Evolutionary conservation across 2,329 filamentous ascomycete species (phyloP).

Genomic region (Penicillium decumbens): DNA sequence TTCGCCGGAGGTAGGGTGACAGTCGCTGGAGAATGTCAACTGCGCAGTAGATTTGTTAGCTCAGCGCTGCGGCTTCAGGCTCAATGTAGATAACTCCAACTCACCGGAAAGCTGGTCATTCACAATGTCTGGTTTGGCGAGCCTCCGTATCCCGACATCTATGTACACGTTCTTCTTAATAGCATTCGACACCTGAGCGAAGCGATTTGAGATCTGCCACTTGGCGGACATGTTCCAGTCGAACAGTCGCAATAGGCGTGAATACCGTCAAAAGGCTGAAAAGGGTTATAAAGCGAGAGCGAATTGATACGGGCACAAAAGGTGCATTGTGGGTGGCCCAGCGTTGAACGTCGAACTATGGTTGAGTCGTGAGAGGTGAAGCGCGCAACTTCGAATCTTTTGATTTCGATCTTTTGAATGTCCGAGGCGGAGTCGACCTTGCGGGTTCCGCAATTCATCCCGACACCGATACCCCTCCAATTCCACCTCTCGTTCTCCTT

Average conservation of each 20-base stretch:
- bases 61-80: not conserved
- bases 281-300: not conserved
- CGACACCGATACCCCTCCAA: constrained; percentile 4
- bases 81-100: constrained; percentile 1
- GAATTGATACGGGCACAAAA: not conserved
- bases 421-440: constrained; percentile 11
- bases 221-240: not conserved
- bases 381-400: not conserved
- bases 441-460: constrained; percentile 13
- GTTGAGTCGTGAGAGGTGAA: not conserved
- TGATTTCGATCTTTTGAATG: not conserved
- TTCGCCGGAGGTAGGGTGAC: constrained; percentile 62
- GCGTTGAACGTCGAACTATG: not conserved
- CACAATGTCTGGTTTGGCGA: constrained; percentile 22
- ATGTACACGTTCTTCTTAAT: not conserved
- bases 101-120: constrained; percentile 35
- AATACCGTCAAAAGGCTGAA: not conserved
- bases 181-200: not conserved
- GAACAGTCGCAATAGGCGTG: not conserved
- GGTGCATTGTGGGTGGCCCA: not conserved
- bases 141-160: not conserved
- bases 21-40: constrained; percentile 68
- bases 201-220: not conserved
- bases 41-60: constrained; percentile 14
- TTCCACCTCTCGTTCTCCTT: not conserved